These are phyloP conservation scores for Clavariopsis aquatica DNA, from an alignment of 495 filamentous ascomycete genomes.

Conservation along the genomic window DNA sequence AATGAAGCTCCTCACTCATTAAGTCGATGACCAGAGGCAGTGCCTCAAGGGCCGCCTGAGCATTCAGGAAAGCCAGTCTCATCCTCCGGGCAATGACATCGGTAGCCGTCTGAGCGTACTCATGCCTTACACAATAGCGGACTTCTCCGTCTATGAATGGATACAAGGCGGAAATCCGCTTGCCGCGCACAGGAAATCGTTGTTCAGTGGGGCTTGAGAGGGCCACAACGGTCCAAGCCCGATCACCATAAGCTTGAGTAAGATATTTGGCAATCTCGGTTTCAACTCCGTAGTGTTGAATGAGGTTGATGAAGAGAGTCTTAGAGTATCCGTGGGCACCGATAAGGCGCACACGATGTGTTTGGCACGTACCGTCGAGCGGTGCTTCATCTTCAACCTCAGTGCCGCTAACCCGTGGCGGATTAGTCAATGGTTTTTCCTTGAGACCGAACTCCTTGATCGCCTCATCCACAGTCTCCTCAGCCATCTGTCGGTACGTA, in stretches of 20 bases:
- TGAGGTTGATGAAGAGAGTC: conserved; percentile 96
- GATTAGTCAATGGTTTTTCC: conserved; percentile 57
- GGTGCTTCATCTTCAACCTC: conserved; percentile 73
- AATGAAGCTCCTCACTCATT: conserved; percentile 86
- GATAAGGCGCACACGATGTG: conserved; percentile 83
- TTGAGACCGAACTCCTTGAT: conserved; percentile 74
- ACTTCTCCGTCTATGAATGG: conserved; percentile 98
- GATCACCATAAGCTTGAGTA: conserved; percentile 85
- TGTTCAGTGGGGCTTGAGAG: conserved; percentile 76
- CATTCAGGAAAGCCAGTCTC: conserved; percentile 89
- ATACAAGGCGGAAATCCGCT: conserved; percentile 78
- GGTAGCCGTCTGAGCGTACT: conserved; percentile 92
- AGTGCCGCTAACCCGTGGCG: conserved; percentile 76
- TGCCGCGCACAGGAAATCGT: conserved; percentile 85
- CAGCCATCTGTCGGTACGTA: conserved; percentile 98
- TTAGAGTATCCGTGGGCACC: conserved; percentile 94
- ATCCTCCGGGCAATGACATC: conserved; percentile 89
- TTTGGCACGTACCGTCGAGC: conserved; percentile 81
- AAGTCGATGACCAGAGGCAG: conserved; percentile 87
- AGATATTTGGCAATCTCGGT: conserved; percentile 94
- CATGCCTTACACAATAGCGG: conserved; percentile 82
- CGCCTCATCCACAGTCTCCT: conserved; percentile 92
- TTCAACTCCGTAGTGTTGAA: conserved; percentile 95
- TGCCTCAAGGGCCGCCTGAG: conserved; percentile 90
- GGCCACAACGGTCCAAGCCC: conserved; percentile 92